Evolutionary conservation across 2,329 filamentous ascomycete genomes (phyloP), one percentile per base, ranked within the genome.

Genomic region (Penicillium sp.): DNA sequence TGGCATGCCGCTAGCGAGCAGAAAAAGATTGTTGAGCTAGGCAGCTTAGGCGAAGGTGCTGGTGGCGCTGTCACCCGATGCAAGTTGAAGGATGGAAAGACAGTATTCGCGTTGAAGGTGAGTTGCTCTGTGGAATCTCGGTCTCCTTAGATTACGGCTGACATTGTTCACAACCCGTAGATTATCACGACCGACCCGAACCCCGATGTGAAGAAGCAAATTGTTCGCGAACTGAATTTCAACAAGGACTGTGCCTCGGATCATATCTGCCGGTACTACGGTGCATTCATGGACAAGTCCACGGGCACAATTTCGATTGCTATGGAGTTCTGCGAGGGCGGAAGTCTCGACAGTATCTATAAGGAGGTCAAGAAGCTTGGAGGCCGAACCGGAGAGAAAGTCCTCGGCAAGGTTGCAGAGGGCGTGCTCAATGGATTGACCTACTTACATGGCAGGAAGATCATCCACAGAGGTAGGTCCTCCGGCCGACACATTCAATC

Each of bases 311-410:
- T 99, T 66, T 96, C 92, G 50, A 99, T 99, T 72, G 93, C 92
- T 58, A 99, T 99, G 95, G 95, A 99, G 75, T 98, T 96, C 70
- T 99, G 95, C 74, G 95, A 98, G 77, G 95, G 95, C 58, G 95
- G 95, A 54, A 96, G 92, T 49, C 84, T 99, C 19, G 93, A 99
- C 79, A 95, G 91, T 73, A 95, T 99, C 65, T 99, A 99, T 81
- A 91, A 91, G 66, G 95, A 99, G 78, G 93, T 99, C 37, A 96
- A 96, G 81, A 92, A 95, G 68, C 85, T 98, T 2, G 94, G 94
- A 43, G 95, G 95, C 11, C 87, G 95, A 51, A 98, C 94, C 0
- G 95, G 95, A 66, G 95, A 99, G 75, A 99, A 98, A 74, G 95
- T 99, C 1, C 83, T 99, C 4, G 95, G 95, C 63, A 98, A 98